These are phyloP conservation scores for Lactarius quietus DNA, from an alignment of 768 basidiomycete species.

Conservation along the genomic window DNA sequence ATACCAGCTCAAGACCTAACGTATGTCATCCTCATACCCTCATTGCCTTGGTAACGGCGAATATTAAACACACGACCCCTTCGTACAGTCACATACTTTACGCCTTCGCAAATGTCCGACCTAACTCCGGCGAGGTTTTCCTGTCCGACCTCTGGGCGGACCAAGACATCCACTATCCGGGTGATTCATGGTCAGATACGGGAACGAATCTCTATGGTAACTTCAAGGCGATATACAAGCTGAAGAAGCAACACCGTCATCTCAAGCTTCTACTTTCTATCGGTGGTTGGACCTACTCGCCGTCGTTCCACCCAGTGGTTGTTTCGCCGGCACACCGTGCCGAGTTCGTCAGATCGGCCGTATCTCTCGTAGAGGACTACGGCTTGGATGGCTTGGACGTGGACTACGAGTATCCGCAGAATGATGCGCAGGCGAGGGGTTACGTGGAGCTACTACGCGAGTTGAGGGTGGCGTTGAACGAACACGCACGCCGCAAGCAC, in stretches of 20 bases:
- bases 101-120: conserved; percentile 85
- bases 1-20: conserved; percentile 87
- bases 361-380: conserved; percentile 83
- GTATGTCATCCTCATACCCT: conserved; percentile 41
- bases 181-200: conserved; percentile 90
- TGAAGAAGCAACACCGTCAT: conserved; percentile 83
- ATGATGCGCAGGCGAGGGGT: conserved; percentile 71
- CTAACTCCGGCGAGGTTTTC: conserved; percentile 81
- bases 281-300: conserved; percentile 93
- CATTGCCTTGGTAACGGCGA: conserved; percentile 15
- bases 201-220: conserved; percentile 94
- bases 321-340: conserved; percentile 55
- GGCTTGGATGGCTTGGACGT: conserved; percentile 90
- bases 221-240: conserved; percentile 86
- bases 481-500: conserved; percentile 64
- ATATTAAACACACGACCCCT: conserved; percentile 9
- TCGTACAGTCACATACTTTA: conserved; percentile 75
- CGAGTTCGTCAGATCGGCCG: conserved; percentile 76
- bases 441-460: conserved; percentile 82
- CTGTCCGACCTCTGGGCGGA: conserved; percentile 94
- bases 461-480: conserved; percentile 70
- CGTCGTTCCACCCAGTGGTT: conserved; percentile 82
- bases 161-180: conserved; percentile 93
- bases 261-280: conserved; percentile 83
- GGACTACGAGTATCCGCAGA: conserved; percentile 90